Evolutionary conservation across 208 protist genomes (phyloP).

Genomic region (Leishmania amazonensis): DNA sequence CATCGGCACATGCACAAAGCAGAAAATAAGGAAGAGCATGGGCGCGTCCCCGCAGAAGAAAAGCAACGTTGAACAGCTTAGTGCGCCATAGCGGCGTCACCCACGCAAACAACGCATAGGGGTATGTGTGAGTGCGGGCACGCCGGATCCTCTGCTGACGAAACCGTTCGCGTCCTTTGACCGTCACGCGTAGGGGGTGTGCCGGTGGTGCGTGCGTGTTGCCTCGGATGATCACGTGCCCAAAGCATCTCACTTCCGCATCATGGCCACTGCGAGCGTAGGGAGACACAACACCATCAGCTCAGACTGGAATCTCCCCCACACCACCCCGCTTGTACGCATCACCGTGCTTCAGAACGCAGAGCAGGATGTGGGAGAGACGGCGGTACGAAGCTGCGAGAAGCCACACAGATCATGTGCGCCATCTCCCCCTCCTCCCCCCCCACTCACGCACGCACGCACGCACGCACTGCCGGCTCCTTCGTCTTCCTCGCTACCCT

Average conservation of each 20-base stretch:
- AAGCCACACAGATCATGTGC: no score
- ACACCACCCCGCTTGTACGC: no score
- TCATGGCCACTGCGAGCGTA: not conserved
- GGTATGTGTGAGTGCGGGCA: not conserved
- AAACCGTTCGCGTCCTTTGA: not conserved
- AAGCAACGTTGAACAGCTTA: not conserved
- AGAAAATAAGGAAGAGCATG: not conserved
- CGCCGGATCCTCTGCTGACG: not conserved
- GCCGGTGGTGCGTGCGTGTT: not conserved
- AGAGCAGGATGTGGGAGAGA: no score
- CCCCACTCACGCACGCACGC: not conserved
- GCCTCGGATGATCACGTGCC: not conserved
- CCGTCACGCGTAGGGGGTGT: not conserved
- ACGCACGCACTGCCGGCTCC: not conserved
- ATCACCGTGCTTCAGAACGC: no score
- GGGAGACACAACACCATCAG: not conserved
- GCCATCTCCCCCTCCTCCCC: no score
- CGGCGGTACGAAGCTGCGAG: no score
- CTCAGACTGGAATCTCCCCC: no score
- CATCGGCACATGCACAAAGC: not conserved
- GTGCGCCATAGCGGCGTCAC: not conserved
- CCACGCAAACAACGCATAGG: not conserved
- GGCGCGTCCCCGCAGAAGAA: not conserved
- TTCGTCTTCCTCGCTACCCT: conserved; percentile 62
- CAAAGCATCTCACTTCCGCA: not conserved